phyloP scores from a whole-genome alignment of 148 eudicot genomes.

The Talinum fruticosum region DNA sequence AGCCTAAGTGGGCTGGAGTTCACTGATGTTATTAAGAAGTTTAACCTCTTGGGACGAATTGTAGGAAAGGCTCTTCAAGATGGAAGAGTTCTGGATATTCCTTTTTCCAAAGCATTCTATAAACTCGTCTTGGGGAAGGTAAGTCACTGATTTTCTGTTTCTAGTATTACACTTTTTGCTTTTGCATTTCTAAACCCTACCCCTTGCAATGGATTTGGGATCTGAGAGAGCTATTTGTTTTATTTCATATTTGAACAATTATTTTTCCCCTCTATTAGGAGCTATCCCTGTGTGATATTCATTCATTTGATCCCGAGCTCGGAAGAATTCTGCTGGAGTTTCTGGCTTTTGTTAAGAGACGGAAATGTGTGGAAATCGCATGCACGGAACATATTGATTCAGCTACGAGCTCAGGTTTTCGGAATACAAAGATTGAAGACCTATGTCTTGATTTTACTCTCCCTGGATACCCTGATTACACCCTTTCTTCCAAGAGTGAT shows the following conservation, averaged over 20 bases:
- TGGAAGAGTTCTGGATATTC: constrained; percentile 92
- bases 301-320: constrained; percentile 78
- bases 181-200: background rate
- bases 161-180: background rate
- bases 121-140: constrained; percentile 92
- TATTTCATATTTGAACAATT: background rate
- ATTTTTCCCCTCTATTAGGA: constrained; percentile 45
- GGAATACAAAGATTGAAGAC: constrained; percentile 64
- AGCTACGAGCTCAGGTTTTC: constrained; percentile 38
- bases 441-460: constrained; percentile 84
- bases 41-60: constrained; percentile 68
- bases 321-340: constrained; percentile 73
- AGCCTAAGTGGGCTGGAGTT: constrained; percentile 40
- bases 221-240: background rate
- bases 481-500: constrained; percentile 41
- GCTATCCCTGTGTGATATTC: constrained; percentile 74
- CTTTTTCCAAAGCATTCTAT: constrained; percentile 83
- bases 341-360: constrained; percentile 73
- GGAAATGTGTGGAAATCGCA: constrained; percentile 33
- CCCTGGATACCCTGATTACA: constrained; percentile 91
- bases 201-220: background rate
- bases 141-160: constrained; percentile 8
- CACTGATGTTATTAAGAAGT: constrained; percentile 64
- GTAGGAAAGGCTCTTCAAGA: constrained; percentile 89
- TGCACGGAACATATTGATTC: constrained; percentile 25